A percentile compares a stretch with the other conserved stretches of the same genome.
phyloP scores from a whole-genome alignment of 352 stramenopile genomes.

The Phytopythium vexans region DNA sequence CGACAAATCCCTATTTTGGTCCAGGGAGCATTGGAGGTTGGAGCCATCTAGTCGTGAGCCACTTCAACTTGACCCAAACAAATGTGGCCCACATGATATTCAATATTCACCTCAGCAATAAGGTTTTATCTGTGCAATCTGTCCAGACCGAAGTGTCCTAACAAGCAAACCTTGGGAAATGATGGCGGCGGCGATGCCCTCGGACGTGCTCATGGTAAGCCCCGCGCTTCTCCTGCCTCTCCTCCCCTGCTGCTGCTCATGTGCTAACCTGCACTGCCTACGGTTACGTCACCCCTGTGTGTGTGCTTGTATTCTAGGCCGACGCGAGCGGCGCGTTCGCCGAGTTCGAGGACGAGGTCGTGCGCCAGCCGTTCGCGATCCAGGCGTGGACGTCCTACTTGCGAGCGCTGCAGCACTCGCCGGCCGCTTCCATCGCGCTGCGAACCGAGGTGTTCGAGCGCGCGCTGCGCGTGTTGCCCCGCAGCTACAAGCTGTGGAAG shows the following conservation, averaged over 20 bases:
- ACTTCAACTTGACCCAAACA: too few species aligned
- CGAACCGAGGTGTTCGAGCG: slow-evolving; percentile 84
- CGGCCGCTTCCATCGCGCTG: slow-evolving; percentile 8
- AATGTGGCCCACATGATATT: too few species aligned
- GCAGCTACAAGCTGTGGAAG: slow-evolving; percentile 97
- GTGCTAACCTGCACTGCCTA: neutral
- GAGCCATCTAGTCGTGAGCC: too few species aligned
- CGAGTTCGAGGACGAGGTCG: slow-evolving; percentile 85
- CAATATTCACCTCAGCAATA: too few species aligned
- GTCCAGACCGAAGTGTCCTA: too few species aligned
- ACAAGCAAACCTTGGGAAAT: too few species aligned
- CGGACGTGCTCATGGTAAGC: too few species aligned
- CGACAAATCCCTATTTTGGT: too few species aligned
- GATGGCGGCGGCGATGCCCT: too few species aligned
- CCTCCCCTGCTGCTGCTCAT: neutral
- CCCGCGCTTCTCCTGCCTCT: too few species aligned
- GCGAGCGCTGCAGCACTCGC: slow-evolving; percentile 19
- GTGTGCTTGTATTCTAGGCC: neutral
- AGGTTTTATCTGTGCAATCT: too few species aligned
- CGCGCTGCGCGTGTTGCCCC: slow-evolving; percentile 76
- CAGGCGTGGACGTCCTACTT: slow-evolving; percentile 84
- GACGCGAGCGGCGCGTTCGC: slow-evolving; percentile 18
- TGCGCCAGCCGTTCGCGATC: slow-evolving; percentile 79
- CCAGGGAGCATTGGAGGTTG: too few species aligned
- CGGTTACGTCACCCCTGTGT: slow-evolving; percentile 2